Percentiles rank a stretch among this genome's conserved stretches.
These are phyloP conservation scores for Penicillium cataractarum DNA, from an alignment of 495 filamentous ascomycete genomes.

Conservation along the genomic window DNA sequence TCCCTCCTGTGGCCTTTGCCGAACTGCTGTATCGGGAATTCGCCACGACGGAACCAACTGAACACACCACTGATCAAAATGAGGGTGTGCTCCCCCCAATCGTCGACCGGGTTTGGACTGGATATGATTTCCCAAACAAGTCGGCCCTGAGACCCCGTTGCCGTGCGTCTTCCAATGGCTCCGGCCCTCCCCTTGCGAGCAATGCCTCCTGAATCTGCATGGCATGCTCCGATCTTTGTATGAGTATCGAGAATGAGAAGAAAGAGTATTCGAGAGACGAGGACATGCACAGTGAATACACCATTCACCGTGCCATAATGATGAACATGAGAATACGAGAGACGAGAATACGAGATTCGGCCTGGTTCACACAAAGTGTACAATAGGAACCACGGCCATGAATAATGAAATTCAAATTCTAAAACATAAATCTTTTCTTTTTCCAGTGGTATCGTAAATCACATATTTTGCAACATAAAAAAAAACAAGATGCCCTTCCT, in stretches of 20 bases:
- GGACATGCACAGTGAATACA: not conserved
- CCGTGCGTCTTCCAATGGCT: not conserved
- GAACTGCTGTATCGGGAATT: constrained; percentile 25
- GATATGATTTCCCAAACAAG: not conserved
- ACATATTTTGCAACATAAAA: too few relatives aligned
- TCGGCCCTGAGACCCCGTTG: not conserved
- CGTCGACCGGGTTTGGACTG: constrained; percentile 11
- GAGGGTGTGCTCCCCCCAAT: not conserved
- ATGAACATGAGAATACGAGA: not conserved
- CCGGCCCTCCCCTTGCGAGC: not conserved
- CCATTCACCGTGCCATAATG: not conserved
- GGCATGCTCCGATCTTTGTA: not conserved
- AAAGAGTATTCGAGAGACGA: not conserved
- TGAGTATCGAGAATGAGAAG: not conserved
- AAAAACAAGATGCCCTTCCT: not conserved
- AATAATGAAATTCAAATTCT: not conserved
- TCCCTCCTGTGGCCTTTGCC: not conserved
- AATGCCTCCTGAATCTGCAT: not conserved
- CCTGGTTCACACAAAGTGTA: not conserved
- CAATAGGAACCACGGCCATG: not conserved
- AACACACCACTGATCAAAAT: not conserved
- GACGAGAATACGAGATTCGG: not conserved
- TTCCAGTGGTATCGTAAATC: constrained; percentile 2
- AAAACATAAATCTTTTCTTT: not conserved
- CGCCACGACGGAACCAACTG: not conserved